These are phyloP conservation scores for Leccinum disarticulatum DNA, from an alignment of 768 basidiomycete genomes.

Conservation along the genomic window DNA sequence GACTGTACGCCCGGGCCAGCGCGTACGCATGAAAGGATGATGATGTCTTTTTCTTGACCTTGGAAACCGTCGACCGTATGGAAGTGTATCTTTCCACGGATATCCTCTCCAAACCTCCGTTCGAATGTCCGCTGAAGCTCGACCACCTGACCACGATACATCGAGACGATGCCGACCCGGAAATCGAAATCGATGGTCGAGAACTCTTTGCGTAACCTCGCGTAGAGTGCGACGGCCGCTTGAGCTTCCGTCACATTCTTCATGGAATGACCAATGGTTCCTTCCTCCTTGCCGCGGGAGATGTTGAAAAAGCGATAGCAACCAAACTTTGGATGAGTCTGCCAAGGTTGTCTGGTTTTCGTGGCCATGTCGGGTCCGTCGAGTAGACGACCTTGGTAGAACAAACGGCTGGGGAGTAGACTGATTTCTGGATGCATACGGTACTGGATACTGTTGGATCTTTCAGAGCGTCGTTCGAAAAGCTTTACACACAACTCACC, in stretches of 20 bases:
- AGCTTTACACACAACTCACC: slow-evolving; percentile 44
- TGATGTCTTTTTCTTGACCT: slow-evolving; percentile 97
- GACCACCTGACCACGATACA: slow-evolving; percentile 88
- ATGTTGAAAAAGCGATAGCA: slow-evolving; percentile 92
- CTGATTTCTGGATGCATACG: slow-evolving; percentile 99
- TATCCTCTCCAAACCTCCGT: slow-evolving; percentile 65
- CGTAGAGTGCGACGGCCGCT: slow-evolving; percentile 75
- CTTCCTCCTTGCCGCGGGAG: slow-evolving; percentile 57
- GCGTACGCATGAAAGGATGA: slow-evolving; percentile 96
- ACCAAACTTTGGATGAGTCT: slow-evolving; percentile 71
- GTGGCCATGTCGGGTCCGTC: slow-evolving; percentile 88
- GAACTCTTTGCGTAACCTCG: slow-evolving; percentile 66
- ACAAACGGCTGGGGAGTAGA: slow-evolving; percentile 79
- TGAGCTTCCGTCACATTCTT: slow-evolving; percentile 74
- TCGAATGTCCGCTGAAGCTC: slow-evolving; percentile 73
- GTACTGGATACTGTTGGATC: slow-evolving; percentile 81
- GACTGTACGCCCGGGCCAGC: slow-evolving; percentile 80
- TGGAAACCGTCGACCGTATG: slow-evolving; percentile 99
- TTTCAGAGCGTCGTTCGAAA: neutral
- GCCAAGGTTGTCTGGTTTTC: slow-evolving; percentile 88
- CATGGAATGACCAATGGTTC: slow-evolving; percentile 60
- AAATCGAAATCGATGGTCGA: slow-evolving; percentile 51
- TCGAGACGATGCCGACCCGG: slow-evolving; percentile 76
- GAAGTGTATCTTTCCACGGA: slow-evolving; percentile 79
- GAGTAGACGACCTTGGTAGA: slow-evolving; percentile 76